Evolutionary conservation across 805 yeast genomes (phyloP), one percentile per base, ranked within the genome.

Genomic region (Teunomyces panamensis): DNA sequence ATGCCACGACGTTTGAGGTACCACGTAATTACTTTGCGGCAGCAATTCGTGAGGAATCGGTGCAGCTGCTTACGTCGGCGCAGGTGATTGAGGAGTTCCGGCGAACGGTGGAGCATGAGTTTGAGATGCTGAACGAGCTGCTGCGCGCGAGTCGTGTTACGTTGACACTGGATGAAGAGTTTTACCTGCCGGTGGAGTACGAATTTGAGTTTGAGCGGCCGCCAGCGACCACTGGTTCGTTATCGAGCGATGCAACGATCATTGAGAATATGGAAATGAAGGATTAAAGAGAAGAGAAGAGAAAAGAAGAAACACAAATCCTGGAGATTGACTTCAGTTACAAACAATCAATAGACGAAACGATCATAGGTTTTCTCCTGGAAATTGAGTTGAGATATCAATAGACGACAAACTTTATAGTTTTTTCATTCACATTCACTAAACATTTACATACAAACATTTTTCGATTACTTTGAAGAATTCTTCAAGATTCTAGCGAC

Each of bases 401-500:
- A 20, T 20, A 20, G 24, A 20, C 24, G 6, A 20, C 5, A 20
- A 20, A 20, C 24, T 20, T 20, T 20, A 20, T 20, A 20, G 24
- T 20, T 20, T 20, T 20, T 20, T 20, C 24, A 20, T 20, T 5
- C 24, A 20, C 6, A 20, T 20, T 20, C 24, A 20, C 2, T 5
- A 20, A 20, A 20, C 24, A 20, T 20, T 20, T 20, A 20, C 6
- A 20, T 6, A 20, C 2, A 20, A 20, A 20, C 24, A 20, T 4
- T 20, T 20, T 2, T 5, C 6, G 24, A 20, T 20, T 20, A 20
- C 5, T 37, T 33, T 35, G 52, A 50, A 20, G 58, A 49, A 14
- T 42, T 52, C 44, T 53, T 63, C 53, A 85, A 74, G 53, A 83
- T 71, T 57, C 75, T 73, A 58, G 77, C 73, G 48, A 89, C 89